These are phyloP conservation scores for Wilhelminamyces savonicus DNA, from an alignment of 805 yeast genomes.

Conservation along the genomic window DNA sequence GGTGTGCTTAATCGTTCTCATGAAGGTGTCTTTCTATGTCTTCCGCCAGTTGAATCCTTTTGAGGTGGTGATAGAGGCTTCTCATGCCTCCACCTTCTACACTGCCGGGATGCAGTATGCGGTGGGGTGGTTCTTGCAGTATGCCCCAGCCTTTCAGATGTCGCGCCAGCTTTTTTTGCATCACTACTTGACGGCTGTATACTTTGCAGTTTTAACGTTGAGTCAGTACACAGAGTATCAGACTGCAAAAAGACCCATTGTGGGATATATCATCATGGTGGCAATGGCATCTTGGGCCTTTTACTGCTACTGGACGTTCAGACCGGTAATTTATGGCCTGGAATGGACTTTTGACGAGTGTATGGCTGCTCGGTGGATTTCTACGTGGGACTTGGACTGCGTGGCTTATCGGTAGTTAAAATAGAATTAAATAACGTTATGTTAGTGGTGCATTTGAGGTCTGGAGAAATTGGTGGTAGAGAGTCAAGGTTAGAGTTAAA, in stretches of 20 bases:
- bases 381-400: slow-evolving; percentile 42
- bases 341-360: slow-evolving; percentile 42
- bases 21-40: slow-evolving; percentile 12
- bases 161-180: slow-evolving; percentile 35
- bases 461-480: too few relatives aligned
- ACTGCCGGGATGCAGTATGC: slow-evolving; percentile 28
- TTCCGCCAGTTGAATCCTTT: slow-evolving; percentile 28
- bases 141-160: slow-evolving; percentile 46
- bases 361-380: slow-evolving; percentile 23
- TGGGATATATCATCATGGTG: slow-evolving; percentile 20
- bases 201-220: slow-evolving; percentile 39
- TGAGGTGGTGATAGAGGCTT: slow-evolving; percentile 7
- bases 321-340: slow-evolving; percentile 43
- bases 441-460: too few relatives aligned
- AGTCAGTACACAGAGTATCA: slow-evolving; percentile 42
- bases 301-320: slow-evolving; percentile 18
- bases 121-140: slow-evolving; percentile 55
- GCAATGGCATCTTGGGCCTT: slow-evolving; percentile 11
- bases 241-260: slow-evolving; percentile 14
- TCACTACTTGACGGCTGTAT: slow-evolving; percentile 46
- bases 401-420: too few relatives aligned
- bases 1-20: slow-evolving; percentile 20
- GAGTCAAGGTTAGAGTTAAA: too few relatives aligned
- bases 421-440: too few relatives aligned
- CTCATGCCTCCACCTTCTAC: slow-evolving; percentile 10